Evolutionary conservation across 208 protist species (phyloP).

Genomic region (Acanthamoeba castellanii): DNA sequence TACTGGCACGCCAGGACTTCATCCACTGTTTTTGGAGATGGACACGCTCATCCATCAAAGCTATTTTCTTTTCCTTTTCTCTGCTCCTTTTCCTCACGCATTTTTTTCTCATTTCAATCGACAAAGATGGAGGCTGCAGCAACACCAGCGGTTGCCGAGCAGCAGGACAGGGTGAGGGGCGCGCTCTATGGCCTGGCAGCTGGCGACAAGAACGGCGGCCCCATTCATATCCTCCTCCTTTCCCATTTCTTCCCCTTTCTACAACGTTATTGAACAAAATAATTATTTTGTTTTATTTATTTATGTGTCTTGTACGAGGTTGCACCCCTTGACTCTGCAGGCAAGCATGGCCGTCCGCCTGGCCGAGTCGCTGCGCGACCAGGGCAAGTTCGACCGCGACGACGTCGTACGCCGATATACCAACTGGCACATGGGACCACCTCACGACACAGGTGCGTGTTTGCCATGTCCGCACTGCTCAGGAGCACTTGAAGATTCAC

Average conservation of each 20-base stretch:
- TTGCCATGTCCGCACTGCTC: no score
- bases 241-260: neutral
- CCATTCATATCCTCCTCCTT: constrained; percentile 52
- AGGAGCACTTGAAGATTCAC: neutral
- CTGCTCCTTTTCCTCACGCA: no score
- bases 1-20: no score
- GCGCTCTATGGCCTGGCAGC: neutral
- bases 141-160: no score
- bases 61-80: no score
- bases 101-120: no score
- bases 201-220: constrained; percentile 53
- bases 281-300: no score
- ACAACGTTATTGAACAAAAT: no score
- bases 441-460: constrained; percentile 13
- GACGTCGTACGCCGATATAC: neutral
- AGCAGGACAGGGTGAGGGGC: neutral
- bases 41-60: no score
- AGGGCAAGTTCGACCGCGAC: constrained; percentile 18
- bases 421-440: constrained; percentile 49
- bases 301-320: neutral
- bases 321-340: neutral
- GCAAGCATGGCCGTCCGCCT: constrained; percentile 48
- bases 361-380: neutral
- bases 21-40: no score
- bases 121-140: no score